Evolutionary conservation across 2,329 filamentous ascomycete species (phyloP), one percentile per base, ranked within the genome.

Genomic region (Penicillium sp.): DNA sequence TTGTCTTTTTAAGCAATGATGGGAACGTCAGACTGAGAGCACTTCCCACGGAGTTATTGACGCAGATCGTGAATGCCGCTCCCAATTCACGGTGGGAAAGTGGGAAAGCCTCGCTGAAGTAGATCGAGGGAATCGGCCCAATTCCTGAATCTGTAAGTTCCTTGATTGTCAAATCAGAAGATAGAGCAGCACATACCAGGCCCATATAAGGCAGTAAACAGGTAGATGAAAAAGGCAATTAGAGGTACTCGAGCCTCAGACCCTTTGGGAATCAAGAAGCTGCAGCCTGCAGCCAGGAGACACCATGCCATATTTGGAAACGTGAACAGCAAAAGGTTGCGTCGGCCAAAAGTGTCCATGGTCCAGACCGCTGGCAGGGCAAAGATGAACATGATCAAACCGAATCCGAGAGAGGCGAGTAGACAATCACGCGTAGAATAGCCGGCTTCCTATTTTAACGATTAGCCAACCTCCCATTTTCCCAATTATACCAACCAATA

Each of bases 281-380:
- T 82, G 33, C 84, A 71, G 0, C 81, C 78, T 1, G 76, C 74
- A 1, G 69, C 72, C 4, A 79, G 67, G 5, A 80, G 63, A 8
- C 73, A 75, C 75, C 75, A 76, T 10, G 69, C 74, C 78, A 80
- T 80, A 43, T 78, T 71, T 0, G 78, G 78, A 57, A 80, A 80
- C 0, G 78, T 81, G 56, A 76, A 75, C 13, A 75, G 51, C 60
- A 80, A 61, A 5, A 84, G 68, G 6, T 75, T 76, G 15, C 83
- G 77, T 7, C 83, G 75, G 2, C 83, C 83, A 52, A 80, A 81
- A 0, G 75, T 80, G 54, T 84, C 82, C 57, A 85, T 85, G 3
- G 81, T 82, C 76, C 76, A 84, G 29, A 86, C 69, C 1, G 83
- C 82, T 0, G 83, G 83, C 52, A 78, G 80, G 1, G 82, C 81